Base-by-base conservation (phyloP, 2,329 filamentous ascomycete genomes). In the Phyllosticta citriasiana region DNA sequence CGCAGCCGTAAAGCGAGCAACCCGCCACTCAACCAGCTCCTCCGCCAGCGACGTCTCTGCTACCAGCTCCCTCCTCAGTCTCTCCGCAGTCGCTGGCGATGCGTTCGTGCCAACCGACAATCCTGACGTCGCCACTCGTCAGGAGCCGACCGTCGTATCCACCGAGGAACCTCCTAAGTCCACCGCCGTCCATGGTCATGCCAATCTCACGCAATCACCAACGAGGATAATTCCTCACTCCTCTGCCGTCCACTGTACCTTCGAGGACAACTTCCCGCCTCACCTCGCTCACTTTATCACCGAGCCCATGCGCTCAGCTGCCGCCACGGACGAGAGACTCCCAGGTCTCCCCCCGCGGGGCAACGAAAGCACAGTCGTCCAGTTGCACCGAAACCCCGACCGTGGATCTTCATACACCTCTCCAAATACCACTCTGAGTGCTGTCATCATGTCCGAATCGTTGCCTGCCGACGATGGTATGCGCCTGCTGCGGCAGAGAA, bases 381-480 rank as follows among this genome's bases (percentile, higher is more conserved):
- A 57, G 30, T 22, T 55, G 26, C 54, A 50, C 54, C 59, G 59
- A 61, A 55, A 57, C 6, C 22, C 59, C 47, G 26, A 33, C 59
- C 55, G 55, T 30, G 59, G 54, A 25, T 26, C 57, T 22, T 51
- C 54, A 27, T 57, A 57, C 50, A 47, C 59, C 33, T 25, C 26
- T 40, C n/a, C 53, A 14, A 50, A 50, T n/a, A n/a, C 25, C 47
- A 52, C 16, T 54, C 47, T 47, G 25, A n/a, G 47, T 14, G 35
- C 55, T 4, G 50, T 57, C 54, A 61, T 51, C 25, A 68, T 67
- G 26, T 65, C 67, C 35, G 60, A 65, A 9, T 71, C 68, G 59
- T 69, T 81, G 64, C 79, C 79, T 6, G 78, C 75, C 61, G 77
- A 80, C 66, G 79, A 81, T 68, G 78, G 79, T 64, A 80, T 81